Base-by-base conservation (phyloP, 768 basidiomycete species). In the Pisolithus microcarpus region DNA sequence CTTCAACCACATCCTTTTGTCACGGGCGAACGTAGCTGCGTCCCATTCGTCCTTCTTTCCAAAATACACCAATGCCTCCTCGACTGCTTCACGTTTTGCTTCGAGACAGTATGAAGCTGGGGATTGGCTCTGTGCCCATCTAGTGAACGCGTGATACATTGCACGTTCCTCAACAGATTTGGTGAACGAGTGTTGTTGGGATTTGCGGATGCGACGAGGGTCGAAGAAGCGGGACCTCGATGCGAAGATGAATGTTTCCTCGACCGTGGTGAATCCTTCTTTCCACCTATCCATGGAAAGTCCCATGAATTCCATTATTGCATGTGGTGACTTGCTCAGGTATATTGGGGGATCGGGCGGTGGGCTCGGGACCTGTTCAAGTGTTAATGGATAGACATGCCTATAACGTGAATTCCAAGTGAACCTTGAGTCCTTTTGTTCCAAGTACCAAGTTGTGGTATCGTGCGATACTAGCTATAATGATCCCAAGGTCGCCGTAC, bases 401-500 rank as follows among this genome's bases (percentile, higher is more conserved):
- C 38, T 16, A 5, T 26, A 30, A 30, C 11, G 24, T 16, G 48
- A 15, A 38, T 28, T 28, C 2, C 40, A 40, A 15, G 21, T 63
- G 47, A 38, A 83, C 85, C 73, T 79, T 84, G 18, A 87, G 62
- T 0, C 85, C 86, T 39, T 77, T 72, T 21, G 65, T 66, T 5
- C 78, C 77, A 0, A 83, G 61, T 2, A 65, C 58, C 3, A 87
- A 56, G 3, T 83, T 80, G 43, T 66, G 66, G 48, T 76, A 77
- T 38, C 74, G 72, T 8, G 72, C 75, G 16, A 87, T 63, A 13
- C 82, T 62, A 9, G 80, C 77, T 44, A 87, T 63, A 15, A 87
- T 83, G 78, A 85, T 84, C 0, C 81, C 82, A 16, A 87, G 70
- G 57, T 87, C 86, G 8, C 86, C 86, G 57, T 85, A 87, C 1